Evolutionary conservation across 2,329 filamentous ascomycete species (phyloP).

Genomic region (Pestalotiopsis fici): DNA sequence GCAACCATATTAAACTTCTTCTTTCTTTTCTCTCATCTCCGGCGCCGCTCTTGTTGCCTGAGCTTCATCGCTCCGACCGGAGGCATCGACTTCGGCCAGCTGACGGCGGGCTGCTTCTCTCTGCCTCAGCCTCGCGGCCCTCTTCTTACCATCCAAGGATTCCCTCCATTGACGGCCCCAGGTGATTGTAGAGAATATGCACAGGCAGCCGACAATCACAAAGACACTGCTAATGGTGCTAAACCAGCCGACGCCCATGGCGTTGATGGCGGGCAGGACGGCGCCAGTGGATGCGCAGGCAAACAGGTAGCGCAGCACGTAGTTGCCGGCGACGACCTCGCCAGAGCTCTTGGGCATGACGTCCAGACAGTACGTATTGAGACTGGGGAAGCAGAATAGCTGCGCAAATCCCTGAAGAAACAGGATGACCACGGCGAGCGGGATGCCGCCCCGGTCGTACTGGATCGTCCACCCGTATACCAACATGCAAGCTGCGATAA

Average conservation of each 20-base stretch:
- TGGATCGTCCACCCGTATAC: slow-evolving; percentile 60
- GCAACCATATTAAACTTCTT: not conserved
- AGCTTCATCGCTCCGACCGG: not conserved
- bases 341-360: slow-evolving; percentile 72
- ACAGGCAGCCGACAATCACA: slow-evolving; percentile 36
- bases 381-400: slow-evolving; percentile 72
- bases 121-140: slow-evolving; percentile 16
- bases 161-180: slow-evolving; percentile 43
- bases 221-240: slow-evolving; percentile 55
- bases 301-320: slow-evolving; percentile 75
- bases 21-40: not conserved
- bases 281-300: slow-evolving; percentile 70
- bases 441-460: slow-evolving; percentile 50
- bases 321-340: slow-evolving; percentile 80
- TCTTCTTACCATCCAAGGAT: slow-evolving; percentile 30
- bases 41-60: not conserved
- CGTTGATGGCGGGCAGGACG: slow-evolving; percentile 72
- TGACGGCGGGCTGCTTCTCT: slow-evolving; percentile 10
- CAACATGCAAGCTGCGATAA: slow-evolving; percentile 67
- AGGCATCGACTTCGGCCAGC: not conserved
- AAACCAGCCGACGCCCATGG: slow-evolving; percentile 81
- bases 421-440: slow-evolving; percentile 69
- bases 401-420: slow-evolving; percentile 75
- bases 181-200: slow-evolving; percentile 36
- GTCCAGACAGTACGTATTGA: slow-evolving; percentile 82